A percentile compares a stretch with the other conserved stretches of the same genome.
Conservation (phyloP, 345 rosid genomes). For the Reutealis trisperma region DNA sequence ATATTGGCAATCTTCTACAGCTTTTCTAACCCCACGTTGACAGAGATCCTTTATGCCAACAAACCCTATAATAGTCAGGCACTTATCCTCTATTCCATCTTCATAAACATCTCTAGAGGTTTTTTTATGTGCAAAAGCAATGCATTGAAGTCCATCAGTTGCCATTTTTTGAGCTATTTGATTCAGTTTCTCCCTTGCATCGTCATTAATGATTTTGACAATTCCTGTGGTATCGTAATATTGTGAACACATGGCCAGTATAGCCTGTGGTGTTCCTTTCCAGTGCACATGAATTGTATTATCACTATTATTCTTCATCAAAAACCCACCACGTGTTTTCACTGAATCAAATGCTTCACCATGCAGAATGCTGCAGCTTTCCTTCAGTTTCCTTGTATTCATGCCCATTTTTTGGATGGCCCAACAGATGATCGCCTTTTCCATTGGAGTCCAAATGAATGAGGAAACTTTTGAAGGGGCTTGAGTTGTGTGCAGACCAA, state of each 20-base stretch:
- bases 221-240: constrained; percentile 52
- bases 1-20: constrained; percentile 55
- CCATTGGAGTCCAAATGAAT: constrained; percentile 47
- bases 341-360: constrained; percentile 66
- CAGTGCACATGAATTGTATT: constrained; percentile 50
- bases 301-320: constrained; percentile 37
- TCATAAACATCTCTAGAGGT: constrained; percentile 26
- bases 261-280: constrained; percentile 79
- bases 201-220: constrained; percentile 27
- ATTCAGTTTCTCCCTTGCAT: constrained; percentile 38
- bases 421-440: constrained; percentile 73
- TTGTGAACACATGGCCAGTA: constrained; percentile 58
- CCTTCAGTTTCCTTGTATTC: constrained; percentile 48
- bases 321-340: constrained; percentile 69
- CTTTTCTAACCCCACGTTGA: constrained; percentile 55
- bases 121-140: constrained; percentile 62
- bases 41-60: constrained; percentile 73
- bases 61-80: constrained; percentile 53
- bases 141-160: constrained; percentile 61
- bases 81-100: constrained; percentile 31
- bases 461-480: constrained; percentile 44
- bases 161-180: constrained; percentile 60
- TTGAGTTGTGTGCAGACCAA: constrained; percentile 9
- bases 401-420: constrained; percentile 46
- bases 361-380: constrained; percentile 42